These are phyloP conservation scores for Pseudozyma pruni DNA, from an alignment of 1,284 basidiomycete genomes.

Conservation along the genomic window DNA sequence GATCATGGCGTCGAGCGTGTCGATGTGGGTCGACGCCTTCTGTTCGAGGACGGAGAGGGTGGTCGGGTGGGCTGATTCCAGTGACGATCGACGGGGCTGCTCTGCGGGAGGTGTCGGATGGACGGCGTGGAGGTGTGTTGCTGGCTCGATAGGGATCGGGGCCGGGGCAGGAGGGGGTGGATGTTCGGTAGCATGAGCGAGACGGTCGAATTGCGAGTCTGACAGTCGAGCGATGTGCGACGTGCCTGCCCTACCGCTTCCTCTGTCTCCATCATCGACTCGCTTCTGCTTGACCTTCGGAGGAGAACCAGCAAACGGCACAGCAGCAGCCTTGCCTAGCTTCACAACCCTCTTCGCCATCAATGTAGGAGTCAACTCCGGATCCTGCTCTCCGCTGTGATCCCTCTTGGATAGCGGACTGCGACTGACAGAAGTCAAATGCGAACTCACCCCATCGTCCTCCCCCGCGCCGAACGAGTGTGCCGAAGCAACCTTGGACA, in stretches of 20 bases:
- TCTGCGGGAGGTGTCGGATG: neutral
- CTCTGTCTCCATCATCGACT: too few relatives aligned
- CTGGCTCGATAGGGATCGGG: conserved; percentile 8
- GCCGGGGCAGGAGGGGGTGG: conserved; percentile 2
- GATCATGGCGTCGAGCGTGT: conserved; percentile 25
- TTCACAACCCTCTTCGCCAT: too few relatives aligned
- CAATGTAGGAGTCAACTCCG: neutral
- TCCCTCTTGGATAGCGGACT: neutral
- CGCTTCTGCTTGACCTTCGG: too few relatives aligned
- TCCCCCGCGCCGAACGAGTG: conserved; percentile 4
- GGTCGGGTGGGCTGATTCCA: conserved; percentile 10
- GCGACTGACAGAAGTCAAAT: conserved; percentile 36
- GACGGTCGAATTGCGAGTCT: conserved; percentile 28
- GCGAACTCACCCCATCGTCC: conserved; percentile 6
- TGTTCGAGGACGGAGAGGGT: conserved; percentile 30
- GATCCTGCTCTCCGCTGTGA: too few relatives aligned
- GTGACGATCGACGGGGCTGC: conserved; percentile 6
- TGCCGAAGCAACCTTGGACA: conserved; percentile 15
- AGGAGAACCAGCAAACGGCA: too few relatives aligned
- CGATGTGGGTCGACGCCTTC: conserved; percentile 17
- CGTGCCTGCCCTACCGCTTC: conserved; percentile 3
- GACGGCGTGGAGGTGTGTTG: neutral
- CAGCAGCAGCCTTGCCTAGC: too few relatives aligned
- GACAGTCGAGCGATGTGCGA: conserved; percentile 30
- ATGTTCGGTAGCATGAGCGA: conserved; percentile 15